Evolutionary conservation across 352 stramenopile species (phyloP).

Genomic region (Phytopythium litorale): DNA sequence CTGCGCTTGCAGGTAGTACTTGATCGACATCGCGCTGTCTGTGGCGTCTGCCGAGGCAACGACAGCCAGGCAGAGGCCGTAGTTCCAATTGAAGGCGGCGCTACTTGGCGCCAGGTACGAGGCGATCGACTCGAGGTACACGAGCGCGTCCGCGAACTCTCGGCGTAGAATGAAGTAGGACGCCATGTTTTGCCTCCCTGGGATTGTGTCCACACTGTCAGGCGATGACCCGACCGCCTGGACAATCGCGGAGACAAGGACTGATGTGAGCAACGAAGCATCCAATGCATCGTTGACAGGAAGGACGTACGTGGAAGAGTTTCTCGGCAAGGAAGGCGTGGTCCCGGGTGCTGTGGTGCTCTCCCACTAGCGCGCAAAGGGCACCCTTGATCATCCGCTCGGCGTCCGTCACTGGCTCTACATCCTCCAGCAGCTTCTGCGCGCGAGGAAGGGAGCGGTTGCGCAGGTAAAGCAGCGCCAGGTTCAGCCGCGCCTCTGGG

Average conservation of each 20-base stretch:
- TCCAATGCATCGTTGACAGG: not conserved
- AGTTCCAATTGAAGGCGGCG: conserved; percentile 78
- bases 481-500: conserved; percentile 46
- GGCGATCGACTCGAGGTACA: conserved; percentile 68
- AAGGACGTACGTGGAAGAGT: conserved; percentile 41
- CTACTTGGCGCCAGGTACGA: conserved; percentile 32
- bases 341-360: conserved; percentile 55
- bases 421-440: conserved; percentile 53
- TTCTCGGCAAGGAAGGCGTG: conserved; percentile 75
- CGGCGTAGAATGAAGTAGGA: conserved; percentile 66
- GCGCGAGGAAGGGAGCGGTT: conserved; percentile 40
- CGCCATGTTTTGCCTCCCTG: conserved; percentile 64
- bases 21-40: not conserved
- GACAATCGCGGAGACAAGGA: not conserved
- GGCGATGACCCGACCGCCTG: conserved; percentile 42
- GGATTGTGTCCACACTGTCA: conserved; percentile 58
- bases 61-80: conserved; percentile 54
- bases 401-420: conserved; percentile 33
- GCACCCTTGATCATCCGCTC: conserved; percentile 57
- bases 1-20: conserved; percentile 39
- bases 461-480: conserved; percentile 52
- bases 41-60: conserved; percentile 8
- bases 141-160: conserved; percentile 53
- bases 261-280: not conserved
- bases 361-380: conserved; percentile 55